Base-by-base conservation (phyloP, 192 early-diverging fungal species). In the Lunasporangiospora selenospora region DNA sequence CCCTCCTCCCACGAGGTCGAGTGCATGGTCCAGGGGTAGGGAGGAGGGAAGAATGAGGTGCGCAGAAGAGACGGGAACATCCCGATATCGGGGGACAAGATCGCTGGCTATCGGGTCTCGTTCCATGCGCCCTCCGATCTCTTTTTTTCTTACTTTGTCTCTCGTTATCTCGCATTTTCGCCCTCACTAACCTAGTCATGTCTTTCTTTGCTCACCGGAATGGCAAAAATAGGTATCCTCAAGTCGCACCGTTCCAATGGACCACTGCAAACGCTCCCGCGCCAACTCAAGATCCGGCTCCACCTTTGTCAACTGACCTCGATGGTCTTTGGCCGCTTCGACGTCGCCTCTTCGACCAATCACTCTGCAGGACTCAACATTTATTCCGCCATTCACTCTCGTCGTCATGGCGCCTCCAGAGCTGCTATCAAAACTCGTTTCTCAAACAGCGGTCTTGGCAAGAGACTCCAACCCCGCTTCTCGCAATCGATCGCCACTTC, bases 271-370 rank as follows among this genome's bases (percentile, higher is more conserved):
- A 62, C 69, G 0, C 37, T 73, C 6, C 69, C 69, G 15, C 33
- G 69, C 5, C 62, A 77, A 40, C 62, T 84, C n/a, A 81, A 81
- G 41, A 65, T 75, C 27, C 77, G 82, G 1, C 66, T 84, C 8
- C 76, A 81, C 50, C 82, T 84, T 53, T 81, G 82, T 54, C 82
- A 84, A 49, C 37, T 81, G 37, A 84, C 82, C 4, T 81, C 81
- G 26, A 67, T 84, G 49, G 66, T 84, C 11, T 84, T 81, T 77
- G 82, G 82, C 7, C 75, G 82, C 13, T 80, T 84, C 29, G 82
- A 84, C 52, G 62, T 79, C 5, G 58, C 76, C 24, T 73, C 69
- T 3, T 63, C 69, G 7, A 58, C 69, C 33, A 73, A 73, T 31
- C 58, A 45, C 50, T 57, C 60, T 49, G 67, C 59, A 8, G 60